Conservation (phyloP, 805 yeast species). For the Suhomyces prunicola region DNA sequence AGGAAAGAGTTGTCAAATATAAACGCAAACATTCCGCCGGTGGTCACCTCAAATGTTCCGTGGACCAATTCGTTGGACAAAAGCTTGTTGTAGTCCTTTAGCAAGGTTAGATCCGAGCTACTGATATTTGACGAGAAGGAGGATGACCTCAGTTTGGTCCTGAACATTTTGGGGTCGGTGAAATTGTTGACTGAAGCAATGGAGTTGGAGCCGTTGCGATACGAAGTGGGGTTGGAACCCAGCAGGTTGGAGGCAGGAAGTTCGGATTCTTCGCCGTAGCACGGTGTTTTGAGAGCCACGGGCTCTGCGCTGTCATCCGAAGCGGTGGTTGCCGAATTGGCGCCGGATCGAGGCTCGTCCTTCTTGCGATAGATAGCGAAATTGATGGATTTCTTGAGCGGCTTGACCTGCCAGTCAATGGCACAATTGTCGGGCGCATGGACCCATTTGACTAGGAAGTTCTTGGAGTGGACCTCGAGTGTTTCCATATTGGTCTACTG, state of each 20-base stretch:
- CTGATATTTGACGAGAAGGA: conserved; percentile 38
- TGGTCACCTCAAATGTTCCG: conserved; percentile 56
- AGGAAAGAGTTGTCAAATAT: conserved; percentile 91
- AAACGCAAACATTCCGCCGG: conserved; percentile 78
- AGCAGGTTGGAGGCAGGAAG: conserved; percentile 30
- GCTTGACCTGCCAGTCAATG: conserved; percentile 79
- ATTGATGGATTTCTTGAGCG: conserved; percentile 48
- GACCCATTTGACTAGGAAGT: conserved; percentile 90
- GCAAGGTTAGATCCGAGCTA: conserved; percentile 45
- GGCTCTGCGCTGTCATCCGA: conserved; percentile 1
- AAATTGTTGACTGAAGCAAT: conserved; percentile 33
- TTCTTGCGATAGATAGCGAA: conserved; percentile 38
- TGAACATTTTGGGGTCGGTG: conserved; percentile 29
- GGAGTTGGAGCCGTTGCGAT: conserved; percentile 25
- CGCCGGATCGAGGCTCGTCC: conserved; percentile 13
- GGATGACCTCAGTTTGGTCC: conserved; percentile 34
- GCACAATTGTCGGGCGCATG: conserved; percentile 63
- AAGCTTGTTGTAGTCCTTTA: conserved; percentile 54
- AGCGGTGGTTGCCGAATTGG: neutral
- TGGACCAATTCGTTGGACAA: conserved; percentile 57
- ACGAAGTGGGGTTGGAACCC: conserved; percentile 25
- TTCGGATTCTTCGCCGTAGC: neutral
- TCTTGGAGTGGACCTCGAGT: conserved; percentile 83
- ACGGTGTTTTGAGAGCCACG: conserved; percentile 7
- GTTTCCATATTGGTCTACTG: conserved; percentile 63